Percentiles rank a stretch among this genome's conserved stretches.
Conservation (phyloP, 768 basidiomycete genomes). For the Glaciozyma antarctica region DNA sequence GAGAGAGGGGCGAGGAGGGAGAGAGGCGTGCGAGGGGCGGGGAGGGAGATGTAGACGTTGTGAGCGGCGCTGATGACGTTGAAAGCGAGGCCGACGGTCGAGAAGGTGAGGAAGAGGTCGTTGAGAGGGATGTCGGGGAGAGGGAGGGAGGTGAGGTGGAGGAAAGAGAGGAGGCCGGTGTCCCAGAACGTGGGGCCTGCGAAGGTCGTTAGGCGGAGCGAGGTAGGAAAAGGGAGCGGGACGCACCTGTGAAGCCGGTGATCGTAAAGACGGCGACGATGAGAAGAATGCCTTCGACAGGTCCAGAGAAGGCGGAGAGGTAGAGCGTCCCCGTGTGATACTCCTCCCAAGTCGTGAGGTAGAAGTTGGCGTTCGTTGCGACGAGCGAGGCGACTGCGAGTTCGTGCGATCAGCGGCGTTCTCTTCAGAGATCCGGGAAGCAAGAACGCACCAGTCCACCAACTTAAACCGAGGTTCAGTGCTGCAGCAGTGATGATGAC, state of each 20-base stretch:
- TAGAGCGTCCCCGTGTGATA: constrained; percentile 87
- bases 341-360: constrained; percentile 74
- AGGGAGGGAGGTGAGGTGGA: constrained; percentile 44
- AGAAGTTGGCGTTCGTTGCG: constrained; percentile 66
- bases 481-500: constrained; percentile 72
- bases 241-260: constrained; percentile 58
- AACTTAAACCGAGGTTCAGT: constrained; percentile 81
- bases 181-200: constrained; percentile 76
- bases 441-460: constrained; percentile 65
- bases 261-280: constrained; percentile 66
- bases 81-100: constrained; percentile 56
- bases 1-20: constrained; percentile 51
- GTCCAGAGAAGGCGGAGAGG: constrained; percentile 87
- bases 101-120: constrained; percentile 78
- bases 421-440: background rate
- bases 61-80: constrained; percentile 55
- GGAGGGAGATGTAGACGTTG: constrained; percentile 42
- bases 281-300: constrained; percentile 90
- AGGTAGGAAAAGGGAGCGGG: background rate
- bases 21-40: constrained; percentile 14
- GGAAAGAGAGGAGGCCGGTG: constrained; percentile 52
- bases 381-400: constrained; percentile 61
- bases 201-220: background rate
- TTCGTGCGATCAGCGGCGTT: background rate
- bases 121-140: constrained; percentile 36